These are phyloP conservation scores for Boletus rubescentipes DNA, from an alignment of 768 basidiomycete species.

Conservation along the genomic window DNA sequence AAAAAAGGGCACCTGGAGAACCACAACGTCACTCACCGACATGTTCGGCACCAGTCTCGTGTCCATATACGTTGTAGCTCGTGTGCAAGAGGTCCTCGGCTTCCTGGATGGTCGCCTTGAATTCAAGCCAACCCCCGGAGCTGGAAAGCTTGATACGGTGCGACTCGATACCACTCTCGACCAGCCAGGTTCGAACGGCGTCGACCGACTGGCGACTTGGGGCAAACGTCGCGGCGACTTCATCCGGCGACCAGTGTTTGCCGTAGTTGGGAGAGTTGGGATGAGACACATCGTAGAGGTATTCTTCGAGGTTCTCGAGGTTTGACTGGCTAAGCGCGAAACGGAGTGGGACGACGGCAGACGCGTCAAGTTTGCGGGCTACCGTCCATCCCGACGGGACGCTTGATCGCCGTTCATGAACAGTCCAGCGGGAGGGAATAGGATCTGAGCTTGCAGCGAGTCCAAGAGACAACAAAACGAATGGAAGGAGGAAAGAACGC, in stretches of 20 bases:
- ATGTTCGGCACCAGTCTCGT: constrained; percentile 38
- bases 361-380: constrained; percentile 30
- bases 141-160: constrained; percentile 34
- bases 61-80: constrained; percentile 42
- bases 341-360: constrained; percentile 41
- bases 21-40: constrained; percentile 29
- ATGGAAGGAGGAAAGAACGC: constrained; percentile 22
- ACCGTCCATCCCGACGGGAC: constrained; percentile 40
- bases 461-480: constrained; percentile 22
- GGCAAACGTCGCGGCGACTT: constrained; percentile 42
- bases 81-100: constrained; percentile 44
- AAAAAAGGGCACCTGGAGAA: neutral
- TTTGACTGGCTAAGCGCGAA: constrained; percentile 47
- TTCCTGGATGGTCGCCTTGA: constrained; percentile 41
- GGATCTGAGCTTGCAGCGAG: constrained; percentile 10
- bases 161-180: constrained; percentile 34
- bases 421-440: constrained; percentile 1
- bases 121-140: constrained; percentile 41
- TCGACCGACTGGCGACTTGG: constrained; percentile 38
- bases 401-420: constrained; percentile 30
- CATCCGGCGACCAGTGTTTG: constrained; percentile 42
- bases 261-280: constrained; percentile 46
- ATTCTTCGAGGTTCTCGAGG: constrained; percentile 38
- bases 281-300: constrained; percentile 43
- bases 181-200: constrained; percentile 42